phyloP scores from a whole-genome alignment of 371 early-diverging fungal genomes.

The Batrachochytrium dendrobatidis region DNA sequence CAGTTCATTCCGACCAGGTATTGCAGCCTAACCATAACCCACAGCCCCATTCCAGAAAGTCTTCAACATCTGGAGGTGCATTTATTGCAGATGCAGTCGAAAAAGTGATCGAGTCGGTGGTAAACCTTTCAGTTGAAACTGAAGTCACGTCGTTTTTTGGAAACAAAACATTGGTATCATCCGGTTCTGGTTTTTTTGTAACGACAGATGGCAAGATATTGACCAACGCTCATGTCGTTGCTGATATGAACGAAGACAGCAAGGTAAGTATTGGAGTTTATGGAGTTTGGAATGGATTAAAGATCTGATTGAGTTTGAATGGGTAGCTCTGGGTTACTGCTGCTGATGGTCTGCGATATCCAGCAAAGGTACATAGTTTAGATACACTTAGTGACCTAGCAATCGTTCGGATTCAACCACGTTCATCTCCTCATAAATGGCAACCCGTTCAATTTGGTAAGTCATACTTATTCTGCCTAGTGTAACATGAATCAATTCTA shows the following conservation, averaged over 20 bases:
- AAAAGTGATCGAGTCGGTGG: slow-evolving; percentile 32
- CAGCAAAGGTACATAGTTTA: slow-evolving; percentile 25
- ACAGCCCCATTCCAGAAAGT: too few relatives aligned
- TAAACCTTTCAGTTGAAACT: slow-evolving; percentile 33
- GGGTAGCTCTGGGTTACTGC: slow-evolving; percentile 26
- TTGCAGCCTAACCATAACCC: too few relatives aligned
- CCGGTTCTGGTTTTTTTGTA: slow-evolving; percentile 41
- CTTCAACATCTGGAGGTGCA: too few relatives aligned
- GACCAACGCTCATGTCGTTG: slow-evolving; percentile 43
- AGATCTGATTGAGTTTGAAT: background rate
- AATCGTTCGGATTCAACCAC: slow-evolving; percentile 19
- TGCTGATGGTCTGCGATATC: slow-evolving; percentile 24
- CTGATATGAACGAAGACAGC: slow-evolving; percentile 17
- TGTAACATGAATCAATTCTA: too few relatives aligned
- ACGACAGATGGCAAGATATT: slow-evolving; percentile 30
- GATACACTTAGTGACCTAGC: slow-evolving; percentile 38
- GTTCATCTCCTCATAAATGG: background rate
- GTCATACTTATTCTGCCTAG: too few relatives aligned
- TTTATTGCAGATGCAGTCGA: slow-evolving; percentile 43
- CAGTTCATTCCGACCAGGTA: too few relatives aligned
- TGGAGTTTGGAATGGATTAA: too few relatives aligned
- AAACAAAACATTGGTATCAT: slow-evolving; percentile 21
- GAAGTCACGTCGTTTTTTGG: slow-evolving; percentile 24
- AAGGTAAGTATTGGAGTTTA: slow-evolving; percentile 20
- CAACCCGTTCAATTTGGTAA: background rate